Conservation (phyloP, 2,329 filamentous ascomycete species). For the Neurospora sp. region DNA sequence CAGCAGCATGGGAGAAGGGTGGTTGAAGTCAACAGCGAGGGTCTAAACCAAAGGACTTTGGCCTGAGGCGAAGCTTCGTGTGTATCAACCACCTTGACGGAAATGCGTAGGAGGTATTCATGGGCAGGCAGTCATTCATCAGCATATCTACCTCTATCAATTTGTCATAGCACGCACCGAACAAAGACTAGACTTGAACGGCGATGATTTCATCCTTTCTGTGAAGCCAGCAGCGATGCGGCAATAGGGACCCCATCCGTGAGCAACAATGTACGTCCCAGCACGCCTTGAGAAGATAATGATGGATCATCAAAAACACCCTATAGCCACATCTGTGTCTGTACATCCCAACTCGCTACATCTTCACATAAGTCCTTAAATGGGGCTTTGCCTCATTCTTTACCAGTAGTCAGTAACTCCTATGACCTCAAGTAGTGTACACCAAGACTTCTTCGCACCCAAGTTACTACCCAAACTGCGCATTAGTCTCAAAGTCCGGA, state of each 20-base stretch:
- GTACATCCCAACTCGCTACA: too few relatives aligned
- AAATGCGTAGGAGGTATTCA: background rate
- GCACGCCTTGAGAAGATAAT: too few relatives aligned
- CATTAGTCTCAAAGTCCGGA: too few relatives aligned
- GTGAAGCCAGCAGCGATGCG: too few relatives aligned
- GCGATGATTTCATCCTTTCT: background rate
- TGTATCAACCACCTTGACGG: background rate
- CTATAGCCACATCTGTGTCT: too few relatives aligned
- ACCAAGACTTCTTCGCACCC: too few relatives aligned
- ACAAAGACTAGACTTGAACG: background rate
- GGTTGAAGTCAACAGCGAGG: background rate
- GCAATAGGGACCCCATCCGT: background rate
- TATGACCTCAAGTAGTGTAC: too few relatives aligned
- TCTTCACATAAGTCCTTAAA: too few relatives aligned
- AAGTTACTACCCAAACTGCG: too few relatives aligned
- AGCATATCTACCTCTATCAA: background rate
- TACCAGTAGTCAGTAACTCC: too few relatives aligned
- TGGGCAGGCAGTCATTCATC: background rate
- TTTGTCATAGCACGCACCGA: background rate
- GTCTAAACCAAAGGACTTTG: background rate
- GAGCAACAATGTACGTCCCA: background rate
- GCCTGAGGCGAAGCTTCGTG: background rate
- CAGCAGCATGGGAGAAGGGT: background rate
- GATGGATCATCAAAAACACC: background rate
- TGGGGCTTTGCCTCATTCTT: too few relatives aligned